phyloP scores from a whole-genome alignment of 2,329 filamentous ascomycete genomes.

The Tolypocladium capitatum region DNA sequence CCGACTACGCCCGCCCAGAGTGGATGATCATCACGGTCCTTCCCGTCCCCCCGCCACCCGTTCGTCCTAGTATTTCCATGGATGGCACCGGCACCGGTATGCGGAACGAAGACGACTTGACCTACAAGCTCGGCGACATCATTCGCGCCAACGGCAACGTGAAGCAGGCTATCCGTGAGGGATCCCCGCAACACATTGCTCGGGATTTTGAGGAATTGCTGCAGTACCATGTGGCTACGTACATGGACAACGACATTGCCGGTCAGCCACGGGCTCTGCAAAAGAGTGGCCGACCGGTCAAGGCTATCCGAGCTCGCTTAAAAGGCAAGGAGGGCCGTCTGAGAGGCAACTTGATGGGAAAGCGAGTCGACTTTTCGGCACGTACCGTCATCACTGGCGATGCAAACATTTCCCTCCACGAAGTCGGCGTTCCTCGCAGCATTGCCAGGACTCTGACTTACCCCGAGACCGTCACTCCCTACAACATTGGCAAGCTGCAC shows the following conservation, averaged over 20 bases:
- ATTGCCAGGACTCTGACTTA: constrained; percentile 92
- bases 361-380: constrained; percentile 97
- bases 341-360: constrained; percentile 97
- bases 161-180: constrained; percentile 77
- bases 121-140: constrained; percentile 97
- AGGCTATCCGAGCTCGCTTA: constrained; percentile 88
- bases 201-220: constrained; percentile 83
- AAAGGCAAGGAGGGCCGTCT: constrained; percentile 99
- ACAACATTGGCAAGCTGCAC: constrained; percentile 91
- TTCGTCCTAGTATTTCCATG: constrained; percentile 93
- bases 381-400: constrained; percentile 99
- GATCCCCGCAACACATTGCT: constrained; percentile 81
- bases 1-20: constrained; percentile 88
- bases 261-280: constrained; percentile 88
- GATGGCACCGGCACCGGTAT: constrained; percentile 86
- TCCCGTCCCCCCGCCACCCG: constrained; percentile 87
- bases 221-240: constrained; percentile 96
- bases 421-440: constrained; percentile 90
- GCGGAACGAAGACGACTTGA: constrained; percentile 96
- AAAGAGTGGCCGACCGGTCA: constrained; percentile 92
- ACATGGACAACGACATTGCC: constrained; percentile 99
- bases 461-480: constrained; percentile 91
- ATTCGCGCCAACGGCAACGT: constrained; percentile 96
- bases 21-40: constrained; percentile 97
- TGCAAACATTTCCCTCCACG: constrained; percentile 87